Conservation (phyloP, 352 stramenopile genomes). For the Pythium apleroticum region DNA sequence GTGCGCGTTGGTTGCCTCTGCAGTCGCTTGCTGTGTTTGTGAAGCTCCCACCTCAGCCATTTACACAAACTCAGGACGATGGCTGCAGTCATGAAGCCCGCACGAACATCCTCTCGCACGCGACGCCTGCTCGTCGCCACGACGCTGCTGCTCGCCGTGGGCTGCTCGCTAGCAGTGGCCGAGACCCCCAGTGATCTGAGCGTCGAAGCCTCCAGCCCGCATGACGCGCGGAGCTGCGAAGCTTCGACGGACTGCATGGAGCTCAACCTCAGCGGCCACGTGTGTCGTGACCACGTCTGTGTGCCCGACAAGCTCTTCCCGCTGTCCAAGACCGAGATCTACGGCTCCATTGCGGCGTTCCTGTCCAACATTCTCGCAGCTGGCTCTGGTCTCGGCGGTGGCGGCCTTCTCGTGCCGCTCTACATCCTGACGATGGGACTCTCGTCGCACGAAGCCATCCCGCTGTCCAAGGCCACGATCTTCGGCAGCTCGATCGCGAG, state of each 20-base stretch:
- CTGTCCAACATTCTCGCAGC: conserved; percentile 58
- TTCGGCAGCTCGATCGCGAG: conserved; percentile 78
- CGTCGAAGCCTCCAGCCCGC: conserved; percentile 1
- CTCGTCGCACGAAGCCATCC: conserved; percentile 78
- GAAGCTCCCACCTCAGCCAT: conserved; percentile 4
- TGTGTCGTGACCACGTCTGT: conserved; percentile 54
- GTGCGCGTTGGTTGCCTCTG: neutral
- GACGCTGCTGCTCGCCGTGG: conserved; percentile 15
- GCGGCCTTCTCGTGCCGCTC: conserved; percentile 68
- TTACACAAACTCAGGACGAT: conserved; percentile 2
- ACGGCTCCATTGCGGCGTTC: conserved; percentile 66
- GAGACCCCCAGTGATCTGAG: conserved; percentile 1
- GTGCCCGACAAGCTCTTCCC: conserved; percentile 60
- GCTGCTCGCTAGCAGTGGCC: neutral
- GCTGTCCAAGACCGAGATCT: conserved; percentile 49
- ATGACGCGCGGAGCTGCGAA: conserved; percentile 30
- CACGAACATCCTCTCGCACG: neutral
- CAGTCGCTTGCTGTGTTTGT: conserved; percentile 3
- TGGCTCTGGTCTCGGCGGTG: conserved; percentile 68
- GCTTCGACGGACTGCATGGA: conserved; percentile 49
- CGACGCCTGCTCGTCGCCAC: neutral
- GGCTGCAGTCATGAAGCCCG: neutral
- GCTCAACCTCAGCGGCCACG: conserved; percentile 34
- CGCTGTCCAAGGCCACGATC: conserved; percentile 82
- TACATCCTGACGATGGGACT: conserved; percentile 80